A percentile compares a stretch with the other conserved stretches of the same genome.
phyloP scores from a whole-genome alignment of 169 alveolate genomes.

The Cryptosporidium parvum region DNA sequence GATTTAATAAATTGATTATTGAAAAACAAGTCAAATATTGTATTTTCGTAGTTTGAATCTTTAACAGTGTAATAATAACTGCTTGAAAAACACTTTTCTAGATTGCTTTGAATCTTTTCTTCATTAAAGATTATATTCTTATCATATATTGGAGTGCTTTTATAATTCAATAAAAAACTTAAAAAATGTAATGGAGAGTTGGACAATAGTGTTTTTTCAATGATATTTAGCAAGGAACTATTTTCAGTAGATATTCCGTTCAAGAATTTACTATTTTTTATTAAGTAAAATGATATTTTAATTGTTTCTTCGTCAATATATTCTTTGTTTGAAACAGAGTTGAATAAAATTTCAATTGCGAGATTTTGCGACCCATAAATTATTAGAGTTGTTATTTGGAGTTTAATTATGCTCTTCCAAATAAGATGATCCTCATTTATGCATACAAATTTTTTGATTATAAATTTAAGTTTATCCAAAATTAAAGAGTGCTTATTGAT shows the following conservation, averaged over 20 bases:
- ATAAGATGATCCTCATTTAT: background rate
- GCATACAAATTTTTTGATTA: background rate
- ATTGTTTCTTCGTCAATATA: background rate
- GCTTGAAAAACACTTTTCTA: background rate
- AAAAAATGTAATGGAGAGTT: conserved; percentile 7
- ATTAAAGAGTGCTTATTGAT: background rate
- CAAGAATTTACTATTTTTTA: background rate
- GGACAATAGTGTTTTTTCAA: background rate
- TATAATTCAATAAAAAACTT: background rate
- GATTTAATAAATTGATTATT: background rate
- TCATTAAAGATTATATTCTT: background rate
- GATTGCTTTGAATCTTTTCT: background rate
- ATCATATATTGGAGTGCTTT: background rate
- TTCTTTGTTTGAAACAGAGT: background rate
- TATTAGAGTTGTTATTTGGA: conserved; percentile 23
- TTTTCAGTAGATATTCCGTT: background rate
- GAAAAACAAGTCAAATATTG: background rate
- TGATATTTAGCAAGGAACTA: background rate
- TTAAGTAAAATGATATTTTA: background rate
- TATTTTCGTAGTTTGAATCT: background rate
- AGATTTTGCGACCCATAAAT: conserved; percentile 2
- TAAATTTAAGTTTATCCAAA: background rate
- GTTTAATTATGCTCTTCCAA: background rate
- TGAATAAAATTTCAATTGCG: conserved; percentile 15
- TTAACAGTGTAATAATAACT: background rate